phyloP scores from a whole-genome alignment of 2,329 filamentous ascomycete species.

The Fusarium aywerte region DNA sequence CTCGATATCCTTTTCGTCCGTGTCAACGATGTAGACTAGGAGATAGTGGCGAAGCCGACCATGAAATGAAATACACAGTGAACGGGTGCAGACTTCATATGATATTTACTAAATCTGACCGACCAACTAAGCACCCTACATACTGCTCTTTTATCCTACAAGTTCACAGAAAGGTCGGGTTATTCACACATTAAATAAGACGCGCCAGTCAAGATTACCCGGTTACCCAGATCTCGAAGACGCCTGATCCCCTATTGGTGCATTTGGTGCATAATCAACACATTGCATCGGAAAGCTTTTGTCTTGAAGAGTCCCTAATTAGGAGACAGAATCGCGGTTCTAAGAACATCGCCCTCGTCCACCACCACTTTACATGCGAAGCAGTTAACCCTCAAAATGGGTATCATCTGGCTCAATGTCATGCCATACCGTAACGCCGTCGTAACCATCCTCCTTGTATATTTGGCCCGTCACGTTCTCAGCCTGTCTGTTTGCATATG shows the following conservation, averaged over 20 bases:
- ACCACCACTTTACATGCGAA: neutral
- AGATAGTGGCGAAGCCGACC: neutral
- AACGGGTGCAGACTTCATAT: neutral
- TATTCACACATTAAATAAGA: neutral
- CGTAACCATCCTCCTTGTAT: conserved; percentile 1
- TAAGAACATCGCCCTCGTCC: neutral
- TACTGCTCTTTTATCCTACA: too few species aligned
- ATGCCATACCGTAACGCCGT: conserved; percentile 36
- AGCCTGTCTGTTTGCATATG: neutral
- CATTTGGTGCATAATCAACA: neutral
- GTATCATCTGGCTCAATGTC: conserved; percentile 34
- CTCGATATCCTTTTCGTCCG: neutral
- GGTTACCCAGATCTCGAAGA: neutral
- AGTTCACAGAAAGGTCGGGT: neutral
- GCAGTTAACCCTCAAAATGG: conserved; percentile 29
- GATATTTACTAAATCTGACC: neutral
- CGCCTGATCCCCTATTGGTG: neutral
- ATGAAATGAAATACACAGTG: neutral
- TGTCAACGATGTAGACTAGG: neutral
- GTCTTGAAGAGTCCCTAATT: neutral
- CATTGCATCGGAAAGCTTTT: neutral
- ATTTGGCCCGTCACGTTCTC: neutral
- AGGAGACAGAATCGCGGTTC: neutral
- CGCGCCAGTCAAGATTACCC: neutral
- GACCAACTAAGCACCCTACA: neutral